Percentiles rank a stretch among this genome's conserved stretches.
These are phyloP conservation scores for Arabis alpina DNA, from an alignment of 345 rosid species.

Conservation along the genomic window DNA sequence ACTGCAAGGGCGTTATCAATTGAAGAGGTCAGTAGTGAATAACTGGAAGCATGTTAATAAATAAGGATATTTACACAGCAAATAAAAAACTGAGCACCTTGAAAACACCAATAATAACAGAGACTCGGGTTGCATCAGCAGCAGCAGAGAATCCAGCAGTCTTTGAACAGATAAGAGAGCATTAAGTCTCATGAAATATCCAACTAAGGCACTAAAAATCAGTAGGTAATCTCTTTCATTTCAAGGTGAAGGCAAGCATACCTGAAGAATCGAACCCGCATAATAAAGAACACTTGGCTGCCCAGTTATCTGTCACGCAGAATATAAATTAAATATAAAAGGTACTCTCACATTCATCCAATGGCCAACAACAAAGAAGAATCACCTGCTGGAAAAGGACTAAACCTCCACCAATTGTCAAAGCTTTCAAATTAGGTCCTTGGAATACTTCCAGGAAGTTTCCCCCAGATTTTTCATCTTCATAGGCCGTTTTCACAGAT, in stretches of 20 bases:
- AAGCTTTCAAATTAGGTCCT: conserved; percentile 90
- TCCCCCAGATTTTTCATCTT: conserved; percentile 66
- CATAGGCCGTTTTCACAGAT: conserved; percentile 69
- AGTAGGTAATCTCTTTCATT: conserved; percentile 14
- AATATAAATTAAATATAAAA: conserved; percentile 16
- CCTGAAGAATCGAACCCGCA: conserved; percentile 98
- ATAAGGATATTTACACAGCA: neutral
- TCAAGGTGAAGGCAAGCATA: conserved; percentile 40
- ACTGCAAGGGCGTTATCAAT: conserved; percentile 46
- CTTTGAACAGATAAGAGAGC: conserved; percentile 40
- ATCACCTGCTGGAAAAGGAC: conserved; percentile 96
- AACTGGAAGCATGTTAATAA: neutral
- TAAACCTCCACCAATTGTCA: conserved; percentile 90
- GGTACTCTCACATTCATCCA: conserved; percentile 6
- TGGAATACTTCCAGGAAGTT: conserved; percentile 84
- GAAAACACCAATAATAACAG: conserved; percentile 83
- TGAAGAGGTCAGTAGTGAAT: conserved; percentile 14
- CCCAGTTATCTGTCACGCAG: conserved; percentile 83
- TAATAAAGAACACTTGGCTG: conserved; percentile 97
- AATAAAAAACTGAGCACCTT: conserved; percentile 56
- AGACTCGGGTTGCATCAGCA: conserved; percentile 94
- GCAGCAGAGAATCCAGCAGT: conserved; percentile 98
- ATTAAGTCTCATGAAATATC: conserved; percentile 28
- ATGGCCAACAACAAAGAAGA: conserved; percentile 27
- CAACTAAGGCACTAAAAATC: neutral